A percentile compares a stretch with the other conserved stretches of the same genome.
phyloP scores from a whole-genome alignment of 164 flowering plant genomes.

The Vitis cinerea region DNA sequence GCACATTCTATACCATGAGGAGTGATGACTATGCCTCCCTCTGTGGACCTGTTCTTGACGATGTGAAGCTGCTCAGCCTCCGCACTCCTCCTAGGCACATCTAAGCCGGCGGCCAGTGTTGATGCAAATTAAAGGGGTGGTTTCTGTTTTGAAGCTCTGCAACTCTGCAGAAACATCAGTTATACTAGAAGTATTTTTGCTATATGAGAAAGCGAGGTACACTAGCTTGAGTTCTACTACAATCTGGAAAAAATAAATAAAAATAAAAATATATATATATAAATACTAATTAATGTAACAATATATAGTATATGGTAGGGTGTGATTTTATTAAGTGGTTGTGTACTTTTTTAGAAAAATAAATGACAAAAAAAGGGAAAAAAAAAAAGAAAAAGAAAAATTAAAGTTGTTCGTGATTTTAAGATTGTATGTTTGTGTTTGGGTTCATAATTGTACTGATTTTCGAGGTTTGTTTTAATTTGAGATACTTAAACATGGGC shows the following conservation, averaged over 20 bases:
- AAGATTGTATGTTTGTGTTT: too few species aligned
- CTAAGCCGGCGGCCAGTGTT: too few species aligned
- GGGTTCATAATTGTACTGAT: too few species aligned
- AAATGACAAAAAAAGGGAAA: background rate
- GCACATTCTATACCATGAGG: slow-evolving; percentile 56
- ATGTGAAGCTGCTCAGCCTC: slow-evolving; percentile 47
- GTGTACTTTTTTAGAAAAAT: slow-evolving; percentile 1
- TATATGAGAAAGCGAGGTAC: background rate
- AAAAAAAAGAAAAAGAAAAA: too few species aligned
- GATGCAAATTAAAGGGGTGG: too few species aligned
- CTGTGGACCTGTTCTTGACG: slow-evolving; percentile 67
- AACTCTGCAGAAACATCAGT: too few species aligned
- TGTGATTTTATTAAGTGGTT: slow-evolving; percentile 6
- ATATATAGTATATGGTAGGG: slow-evolving; percentile 1
- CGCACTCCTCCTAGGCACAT: slow-evolving; percentile 12
- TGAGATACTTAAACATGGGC: too few species aligned
- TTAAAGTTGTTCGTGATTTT: too few species aligned
- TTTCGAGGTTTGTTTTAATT: too few species aligned
- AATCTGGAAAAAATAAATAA: background rate
- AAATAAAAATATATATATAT: background rate
- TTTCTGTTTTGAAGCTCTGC: too few species aligned
- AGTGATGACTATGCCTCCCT: slow-evolving; percentile 50
- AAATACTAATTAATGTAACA: background rate
- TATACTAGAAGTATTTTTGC: slow-evolving; percentile 4
- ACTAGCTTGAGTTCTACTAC: background rate